phyloP scores from a whole-genome alignment of 106 monocot genomes.

The Amphibolis antarctica region DNA sequence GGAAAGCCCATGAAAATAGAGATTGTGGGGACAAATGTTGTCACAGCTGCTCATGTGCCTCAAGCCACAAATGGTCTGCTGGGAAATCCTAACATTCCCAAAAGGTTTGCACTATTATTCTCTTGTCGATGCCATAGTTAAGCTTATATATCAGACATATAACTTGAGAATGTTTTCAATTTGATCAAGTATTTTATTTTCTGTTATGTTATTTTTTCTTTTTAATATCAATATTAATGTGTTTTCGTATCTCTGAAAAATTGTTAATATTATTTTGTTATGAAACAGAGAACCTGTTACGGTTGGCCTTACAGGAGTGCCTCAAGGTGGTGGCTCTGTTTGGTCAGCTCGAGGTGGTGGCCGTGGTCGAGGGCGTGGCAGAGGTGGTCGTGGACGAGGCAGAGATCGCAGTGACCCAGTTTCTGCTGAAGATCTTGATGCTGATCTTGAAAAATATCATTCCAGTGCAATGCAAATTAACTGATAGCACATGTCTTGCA shows the following conservation, averaged over 20 bases:
- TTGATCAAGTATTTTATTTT: not conserved
- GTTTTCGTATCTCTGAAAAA: not conserved
- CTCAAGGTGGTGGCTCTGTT: constrained; percentile 4
- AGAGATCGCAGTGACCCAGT: constrained; percentile 10
- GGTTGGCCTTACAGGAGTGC: not conserved
- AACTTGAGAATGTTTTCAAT: too few relatives aligned
- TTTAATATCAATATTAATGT: not conserved
- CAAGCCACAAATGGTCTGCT: constrained; percentile 24
- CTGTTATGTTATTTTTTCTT: not conserved
- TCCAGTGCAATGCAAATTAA: constrained; percentile 31
- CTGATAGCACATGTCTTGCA: constrained; percentile 7
- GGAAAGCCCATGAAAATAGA: constrained; percentile 99
- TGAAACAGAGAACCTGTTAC: constrained; percentile 10
- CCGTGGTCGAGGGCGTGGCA: constrained; percentile 9
- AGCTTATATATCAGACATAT: too few relatives aligned
- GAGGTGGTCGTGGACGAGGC: constrained; percentile 20
- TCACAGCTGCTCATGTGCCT: constrained; percentile 33
- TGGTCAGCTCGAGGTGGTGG: constrained; percentile 8
- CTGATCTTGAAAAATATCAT: constrained; percentile 43
- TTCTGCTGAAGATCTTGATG: constrained; percentile 29
- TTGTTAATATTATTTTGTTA: not conserved
- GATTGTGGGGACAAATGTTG: constrained; percentile 66
- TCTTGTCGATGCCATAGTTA: not conserved
- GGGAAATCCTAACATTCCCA: constrained; percentile 37
- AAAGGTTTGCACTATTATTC: constrained; percentile 38